Percentiles rank a stretch among this genome's conserved stretches.
phyloP scores from a whole-genome alignment of 768 basidiomycete genomes.

The Chiua virens region DNA sequence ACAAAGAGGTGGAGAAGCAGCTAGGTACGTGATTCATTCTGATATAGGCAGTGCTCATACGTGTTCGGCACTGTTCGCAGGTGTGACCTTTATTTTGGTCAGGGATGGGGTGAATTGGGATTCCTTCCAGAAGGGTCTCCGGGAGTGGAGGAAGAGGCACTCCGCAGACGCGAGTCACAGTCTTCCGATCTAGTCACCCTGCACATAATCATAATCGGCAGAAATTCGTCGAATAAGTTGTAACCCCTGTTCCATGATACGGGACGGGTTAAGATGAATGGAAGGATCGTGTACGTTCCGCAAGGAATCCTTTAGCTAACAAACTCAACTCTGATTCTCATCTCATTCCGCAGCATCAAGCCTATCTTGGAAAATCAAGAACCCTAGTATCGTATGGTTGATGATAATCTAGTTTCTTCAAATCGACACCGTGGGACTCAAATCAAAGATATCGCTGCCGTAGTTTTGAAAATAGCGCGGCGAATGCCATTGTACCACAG shows the following conservation, averaged over 20 bases:
- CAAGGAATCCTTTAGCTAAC: not conserved
- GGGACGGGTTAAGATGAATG: not conserved
- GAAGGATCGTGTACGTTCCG: conserved; percentile 6
- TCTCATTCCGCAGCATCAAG: not conserved
- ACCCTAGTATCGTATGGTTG: not conserved
- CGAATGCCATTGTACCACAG: conserved; percentile 1
- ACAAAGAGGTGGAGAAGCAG: conserved; percentile 49
- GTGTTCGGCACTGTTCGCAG: too few relatives aligned
- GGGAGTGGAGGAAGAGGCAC: conserved; percentile 61
- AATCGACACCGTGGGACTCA: not conserved
- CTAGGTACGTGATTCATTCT: conserved; percentile 40
- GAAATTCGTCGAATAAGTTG: not conserved
- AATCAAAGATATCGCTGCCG: not conserved
- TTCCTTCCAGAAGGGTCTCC: conserved; percentile 71
- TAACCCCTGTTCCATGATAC: not conserved
- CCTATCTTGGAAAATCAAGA: conserved; percentile 14
- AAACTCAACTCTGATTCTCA: not conserved
- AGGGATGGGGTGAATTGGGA: conserved; percentile 55
- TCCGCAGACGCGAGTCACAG: conserved; percentile 13
- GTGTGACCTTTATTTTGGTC: conserved; percentile 83
- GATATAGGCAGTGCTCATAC: not conserved
- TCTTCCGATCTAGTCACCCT: conserved; percentile 5
- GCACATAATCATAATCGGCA: not conserved
- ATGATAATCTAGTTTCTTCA: not conserved
- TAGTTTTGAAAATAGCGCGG: conserved; percentile 7